Percentiles rank a stretch among this genome's conserved stretches.
phyloP scores from a whole-genome alignment of 2,329 filamentous ascomycete species.

The Fusarium sambucinum region DNA sequence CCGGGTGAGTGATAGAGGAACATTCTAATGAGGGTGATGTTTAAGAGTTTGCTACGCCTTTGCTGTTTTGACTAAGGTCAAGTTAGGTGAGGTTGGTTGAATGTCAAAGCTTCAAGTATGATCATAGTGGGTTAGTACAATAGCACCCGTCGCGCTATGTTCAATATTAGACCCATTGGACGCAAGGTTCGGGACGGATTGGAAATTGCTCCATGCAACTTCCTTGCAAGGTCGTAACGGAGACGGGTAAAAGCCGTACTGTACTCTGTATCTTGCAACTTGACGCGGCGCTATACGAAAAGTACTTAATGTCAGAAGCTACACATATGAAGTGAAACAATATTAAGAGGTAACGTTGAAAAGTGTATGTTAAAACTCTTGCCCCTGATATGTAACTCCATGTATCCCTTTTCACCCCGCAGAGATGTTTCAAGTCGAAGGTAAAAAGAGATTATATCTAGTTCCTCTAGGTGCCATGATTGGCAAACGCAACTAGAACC shows the following conservation, averaged over 20 bases:
- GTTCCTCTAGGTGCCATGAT: slow-evolving; percentile 4
- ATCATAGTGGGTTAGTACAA: background rate
- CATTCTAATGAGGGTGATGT: background rate
- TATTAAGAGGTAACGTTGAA: background rate
- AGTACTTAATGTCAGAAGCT: background rate
- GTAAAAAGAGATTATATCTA: slow-evolving; percentile 9
- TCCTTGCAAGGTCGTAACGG: slow-evolving; percentile 1
- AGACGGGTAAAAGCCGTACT: background rate
- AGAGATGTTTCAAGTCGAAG: background rate
- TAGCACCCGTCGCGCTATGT: background rate
- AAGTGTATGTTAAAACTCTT: background rate
- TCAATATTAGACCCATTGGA: background rate
- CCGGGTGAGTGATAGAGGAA: background rate
- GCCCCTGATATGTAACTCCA: background rate
- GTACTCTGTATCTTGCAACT: background rate
- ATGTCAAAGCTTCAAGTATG: background rate
- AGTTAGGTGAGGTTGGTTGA: background rate
- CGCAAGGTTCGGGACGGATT: background rate
- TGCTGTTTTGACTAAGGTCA: background rate
- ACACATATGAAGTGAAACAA: background rate
- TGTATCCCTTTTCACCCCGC: background rate
- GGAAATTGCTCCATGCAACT: slow-evolving; percentile 10
- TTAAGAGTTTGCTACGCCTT: background rate
- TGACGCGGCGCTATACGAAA: background rate
- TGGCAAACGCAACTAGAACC: slow-evolving; percentile 1